Evolutionary conservation across 352 stramenopile species (phyloP), one percentile per base, ranked within the genome.

Genomic region (Phytopythium vexans): DNA sequence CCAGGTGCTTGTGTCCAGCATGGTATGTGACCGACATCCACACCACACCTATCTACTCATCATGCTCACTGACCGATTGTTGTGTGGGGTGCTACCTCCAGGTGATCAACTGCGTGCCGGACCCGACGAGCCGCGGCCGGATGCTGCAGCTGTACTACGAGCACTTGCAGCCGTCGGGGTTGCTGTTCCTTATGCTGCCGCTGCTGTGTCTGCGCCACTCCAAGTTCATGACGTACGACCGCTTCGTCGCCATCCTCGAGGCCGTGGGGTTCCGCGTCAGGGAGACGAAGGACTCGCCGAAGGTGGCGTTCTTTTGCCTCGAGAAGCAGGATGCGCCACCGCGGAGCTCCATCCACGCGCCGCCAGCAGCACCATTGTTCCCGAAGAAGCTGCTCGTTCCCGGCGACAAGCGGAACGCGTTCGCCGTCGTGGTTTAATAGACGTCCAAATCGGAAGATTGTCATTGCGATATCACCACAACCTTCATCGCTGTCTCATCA

Each of bases 51-150:
- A 34, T 14, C 4, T n/a, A n/a, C n/a, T n/a, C n/a, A n/a, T n/a
- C n/a, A n/a, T n/a, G n/a, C n/a, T n/a, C n/a, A n/a, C n/a, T n/a
- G n/a, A n/a, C n/a, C n/a, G n/a, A n/a, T n/a, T n/a, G n/a, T n/a
- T n/a, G n/a, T n/a, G n/a, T n/a, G n/a, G n/a, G n/a, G n/a, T n/a
- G n/a, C n/a, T n/a, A n/a, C n/a, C n/a, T n/a, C 4, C 34, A 66
- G 86, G 87, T 98, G 16, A 79, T 99, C 38, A 99, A 98, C 63
- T 99, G 92, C 62, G 88, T 99, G n/a, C 94, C 94, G 8, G 96
- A 88, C 48, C 63, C 93, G 2, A 60, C 74, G 9, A 83, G 87
- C 53, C 81, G 94, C 15, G 92, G 82, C 38, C 58, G 75, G 38
- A 93, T 93, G 82, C 67, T 93, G 39, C 60, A 81, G 38, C 54